Evolutionary conservation across 2,329 filamentous ascomycete genomes (phyloP), one percentile per base, ranked within the genome.

Genomic region (Zymoseptoria pseudotritici): DNA sequence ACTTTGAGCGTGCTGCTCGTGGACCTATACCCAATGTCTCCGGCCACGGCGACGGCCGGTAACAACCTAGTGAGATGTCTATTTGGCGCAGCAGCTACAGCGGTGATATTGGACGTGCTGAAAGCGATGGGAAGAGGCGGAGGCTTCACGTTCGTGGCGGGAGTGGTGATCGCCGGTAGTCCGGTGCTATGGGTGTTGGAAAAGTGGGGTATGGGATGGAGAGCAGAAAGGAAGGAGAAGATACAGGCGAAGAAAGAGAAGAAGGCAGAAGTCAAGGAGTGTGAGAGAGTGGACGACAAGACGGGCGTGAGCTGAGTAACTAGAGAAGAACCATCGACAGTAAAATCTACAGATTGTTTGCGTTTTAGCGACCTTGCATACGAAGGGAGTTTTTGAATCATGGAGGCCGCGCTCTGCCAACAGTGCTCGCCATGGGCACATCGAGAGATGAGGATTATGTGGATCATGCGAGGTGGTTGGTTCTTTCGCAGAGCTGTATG

Each of bases 141-240:
- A 77, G 74, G 73, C 2, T 79, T 79, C 59, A 79, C 77, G 0
- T 77, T 80, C 61, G 69, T 79, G 66, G 67, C 79, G 51, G 57
- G 75, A 58, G 61, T 80, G 1, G 70, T 79, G 58, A 51, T 73
- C 11, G 64, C 66, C 1, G 73, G 73, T 2, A 75, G 71, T 51
- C 77, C 78, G 7, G 71, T 79, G 10, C 65, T 80, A 49, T 72
- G 72, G 65, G 68, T 77, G 2, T 65, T 78, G 55, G 68, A 76
- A 50, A 69, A 66, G 49, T 74, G 70, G 60, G 78, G 78, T 0
- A 76, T 76, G 1, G 58, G 63, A 49, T 80, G 78, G 78, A 70
- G 78, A 46, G 75, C 78, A 60, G 60, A 31, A 50, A 61, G 65
- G 31, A 52, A 63, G 53, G 22, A 57, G 17, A 57, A 53, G 29